Evolutionary conservation across 306 rosid genomes (phyloP).

Genomic region (Gleditsia sinensis): DNA sequence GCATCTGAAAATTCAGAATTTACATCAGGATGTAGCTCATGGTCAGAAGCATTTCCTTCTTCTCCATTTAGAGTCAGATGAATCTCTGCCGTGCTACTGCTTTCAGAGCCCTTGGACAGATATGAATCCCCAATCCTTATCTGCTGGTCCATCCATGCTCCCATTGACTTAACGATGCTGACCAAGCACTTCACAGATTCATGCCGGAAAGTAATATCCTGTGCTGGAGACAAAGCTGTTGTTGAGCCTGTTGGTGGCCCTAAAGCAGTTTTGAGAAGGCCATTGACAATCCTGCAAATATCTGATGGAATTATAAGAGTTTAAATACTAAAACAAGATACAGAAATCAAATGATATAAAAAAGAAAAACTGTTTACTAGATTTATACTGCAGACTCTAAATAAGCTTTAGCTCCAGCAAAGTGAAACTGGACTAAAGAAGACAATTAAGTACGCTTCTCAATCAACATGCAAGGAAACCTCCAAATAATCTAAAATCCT

Average conservation of each 20-base stretch:
- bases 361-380: constrained; percentile 20
- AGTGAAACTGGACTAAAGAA: constrained; percentile 22
- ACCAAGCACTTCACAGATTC: constrained; percentile 96
- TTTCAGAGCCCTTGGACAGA: constrained; percentile 63
- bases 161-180: constrained; percentile 91
- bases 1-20: constrained; percentile 83
- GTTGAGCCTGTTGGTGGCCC: constrained; percentile 98
- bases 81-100: constrained; percentile 57
- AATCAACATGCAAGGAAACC: constrained; percentile 16
- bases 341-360: constrained; percentile 32
- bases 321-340: constrained; percentile 63
- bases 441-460: constrained; percentile 18
- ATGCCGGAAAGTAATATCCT: constrained; percentile 91
- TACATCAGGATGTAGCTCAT: constrained; percentile 74
- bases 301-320: constrained; percentile 80
- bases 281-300: constrained; percentile 98
- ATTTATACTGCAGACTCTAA: constrained; percentile 14
- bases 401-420: constrained; percentile 5
- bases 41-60: constrained; percentile 77
- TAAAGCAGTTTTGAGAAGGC: constrained; percentile 97
- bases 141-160: constrained; percentile 98
- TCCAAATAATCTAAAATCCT: not conserved
- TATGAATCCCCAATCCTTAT: constrained; percentile 65
- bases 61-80: constrained; percentile 60
- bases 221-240: constrained; percentile 84